Evolutionary conservation across 2,329 filamentous ascomycete species (phyloP).

Genomic region (Beauveria rudraprayagi): DNA sequence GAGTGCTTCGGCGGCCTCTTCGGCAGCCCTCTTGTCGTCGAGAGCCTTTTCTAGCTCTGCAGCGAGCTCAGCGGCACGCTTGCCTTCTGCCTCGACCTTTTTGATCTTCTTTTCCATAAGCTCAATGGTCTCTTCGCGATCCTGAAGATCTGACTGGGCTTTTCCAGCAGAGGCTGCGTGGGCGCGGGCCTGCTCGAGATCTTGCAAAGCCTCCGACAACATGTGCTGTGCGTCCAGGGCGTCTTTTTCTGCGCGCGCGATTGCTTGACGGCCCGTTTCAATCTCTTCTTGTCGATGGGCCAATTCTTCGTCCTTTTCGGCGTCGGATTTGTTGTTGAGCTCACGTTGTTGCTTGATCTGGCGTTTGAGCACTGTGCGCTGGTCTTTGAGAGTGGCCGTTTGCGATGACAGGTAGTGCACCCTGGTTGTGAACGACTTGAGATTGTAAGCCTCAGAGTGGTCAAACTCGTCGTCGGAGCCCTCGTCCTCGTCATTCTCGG

Average conservation of each 20-base stretch:
- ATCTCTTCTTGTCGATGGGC: slow-evolving; percentile 50
- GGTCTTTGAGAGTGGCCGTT: slow-evolving; percentile 71
- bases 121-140: slow-evolving; percentile 35
- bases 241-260: slow-evolving; percentile 31
- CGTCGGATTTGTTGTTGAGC: slow-evolving; percentile 79
- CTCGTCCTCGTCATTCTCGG: slow-evolving; percentile 52
- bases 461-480: slow-evolving; percentile 46
- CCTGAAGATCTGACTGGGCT: slow-evolving; percentile 28
- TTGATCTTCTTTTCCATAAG: slow-evolving; percentile 35
- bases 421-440: slow-evolving; percentile 68
- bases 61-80: slow-evolving; percentile 19
- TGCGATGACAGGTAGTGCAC: slow-evolving; percentile 73
- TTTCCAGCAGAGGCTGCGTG: slow-evolving; percentile 17
- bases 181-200: slow-evolving; percentile 34
- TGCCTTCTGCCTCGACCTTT: slow-evolving; percentile 23
- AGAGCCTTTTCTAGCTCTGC: slow-evolving; percentile 24
- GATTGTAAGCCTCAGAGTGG: slow-evolving; percentile 55
- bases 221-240: slow-evolving; percentile 36
- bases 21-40: slow-evolving; percentile 13
- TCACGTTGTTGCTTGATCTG: slow-evolving; percentile 95
- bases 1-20: slow-evolving; percentile 12
- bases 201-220: slow-evolving; percentile 38
- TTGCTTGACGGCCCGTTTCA: slow-evolving; percentile 31
- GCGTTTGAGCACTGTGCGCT: slow-evolving; percentile 80
- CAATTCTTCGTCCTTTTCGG: slow-evolving; percentile 59